phyloP scores from a whole-genome alignment of 192 early-diverging fungal species.

The Spinellus fusiger region DNA sequence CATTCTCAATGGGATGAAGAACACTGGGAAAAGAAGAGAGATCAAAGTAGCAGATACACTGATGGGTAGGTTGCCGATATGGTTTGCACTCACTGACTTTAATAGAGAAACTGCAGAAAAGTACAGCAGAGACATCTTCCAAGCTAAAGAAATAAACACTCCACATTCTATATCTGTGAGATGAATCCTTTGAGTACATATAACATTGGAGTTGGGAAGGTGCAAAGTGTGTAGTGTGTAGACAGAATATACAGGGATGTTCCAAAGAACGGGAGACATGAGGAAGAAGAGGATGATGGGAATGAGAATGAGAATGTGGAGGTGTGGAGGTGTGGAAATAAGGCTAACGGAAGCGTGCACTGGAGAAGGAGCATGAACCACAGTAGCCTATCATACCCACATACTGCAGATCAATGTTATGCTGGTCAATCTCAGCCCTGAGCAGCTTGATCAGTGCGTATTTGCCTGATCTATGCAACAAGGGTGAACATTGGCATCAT shows the following conservation, averaged over 20 bases:
- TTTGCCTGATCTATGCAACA: constrained; percentile 36
- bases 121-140: neutral
- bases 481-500: neutral
- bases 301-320: neutral
- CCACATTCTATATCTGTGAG: neutral
- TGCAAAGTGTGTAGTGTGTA: too few species aligned
- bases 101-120: neutral
- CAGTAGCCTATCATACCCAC: constrained; percentile 42
- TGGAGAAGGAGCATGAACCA: constrained; percentile 23
- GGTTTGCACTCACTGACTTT: neutral
- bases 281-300: neutral
- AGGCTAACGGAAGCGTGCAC: neutral
- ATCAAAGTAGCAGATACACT: neutral
- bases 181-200: neutral
- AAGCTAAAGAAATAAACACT: neutral
- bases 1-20: constrained; percentile 3
- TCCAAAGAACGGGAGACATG: neutral
- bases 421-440: constrained; percentile 29
- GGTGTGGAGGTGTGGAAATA: neutral
- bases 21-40: constrained; percentile 1
- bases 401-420: constrained; percentile 55
- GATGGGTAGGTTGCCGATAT: neutral
- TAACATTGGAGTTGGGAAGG: neutral
- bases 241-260: neutral
- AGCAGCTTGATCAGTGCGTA: constrained; percentile 47